Base-by-base conservation (phyloP, 1,284 basidiomycete species). In the Earliella scabrosa region DNA sequence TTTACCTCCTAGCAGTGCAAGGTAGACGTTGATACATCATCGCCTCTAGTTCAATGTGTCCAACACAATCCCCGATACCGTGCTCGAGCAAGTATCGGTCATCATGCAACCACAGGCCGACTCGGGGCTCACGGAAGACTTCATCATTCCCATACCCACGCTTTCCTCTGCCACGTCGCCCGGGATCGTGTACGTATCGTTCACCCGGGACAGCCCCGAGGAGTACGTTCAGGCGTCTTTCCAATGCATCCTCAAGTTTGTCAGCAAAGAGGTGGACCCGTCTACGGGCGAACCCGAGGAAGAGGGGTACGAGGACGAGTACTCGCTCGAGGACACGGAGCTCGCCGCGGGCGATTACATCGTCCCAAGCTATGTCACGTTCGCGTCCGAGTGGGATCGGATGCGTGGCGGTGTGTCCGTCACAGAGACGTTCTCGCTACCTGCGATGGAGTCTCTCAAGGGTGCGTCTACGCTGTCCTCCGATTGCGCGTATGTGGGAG, bases 271-370 rank as follows among this genome's bases (percentile, higher is more conserved):
- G 72, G 85, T 99, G 16, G 97, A 99, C 73, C 97, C 97, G 14
- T 81, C 89, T 24, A 97, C 92, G n/a, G 96, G 96, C 50, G 91
- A 95, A 72, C 97, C 97, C 13, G 97, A 99, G 73, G 94, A 93
- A 65, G 96, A 98, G 63, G 97, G 97, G 7, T 99, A 99, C 75
- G 92, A 95, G 71, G 97, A 99, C 78, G 97, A 99, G 75, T 99
- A 99, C 76, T 92, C 95, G 73, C 81, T 98, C 39, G 97, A 98
- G 74, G 97, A 98, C 63, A 85, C 98, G 53, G 97, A 98, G 70
- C 78, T 99, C 45, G 88, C 89, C 54, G 94, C 93, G 4, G 93
- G 95, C 56, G 93, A 95, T 75, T 99, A 98, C 75, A 93, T 99
- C 68, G 80, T 95, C 45, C 95, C 95, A 16, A 94, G 85, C 62